Base-by-base conservation (phyloP, 129 eudicot species). In the Ambrosia trifida region DNA sequence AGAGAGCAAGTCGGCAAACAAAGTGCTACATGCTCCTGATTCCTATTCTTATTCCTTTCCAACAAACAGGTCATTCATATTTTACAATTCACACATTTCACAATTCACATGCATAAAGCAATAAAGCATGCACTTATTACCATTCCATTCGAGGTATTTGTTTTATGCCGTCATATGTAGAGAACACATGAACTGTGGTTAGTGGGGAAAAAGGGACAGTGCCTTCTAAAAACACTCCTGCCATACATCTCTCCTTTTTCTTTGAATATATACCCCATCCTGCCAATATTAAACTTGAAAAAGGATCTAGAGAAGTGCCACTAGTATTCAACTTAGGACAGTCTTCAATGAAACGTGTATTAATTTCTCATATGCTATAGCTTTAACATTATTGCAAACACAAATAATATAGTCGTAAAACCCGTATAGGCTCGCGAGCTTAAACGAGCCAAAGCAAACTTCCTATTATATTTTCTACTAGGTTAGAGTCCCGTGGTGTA, bases 31-130 rank as follows among this genome's bases (percentile, higher is more conserved):
- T 8, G 32, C 14, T 45, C 14, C 32, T 62, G 78, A 47, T 62
- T 61, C 70, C 11, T 12, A 64, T 74, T 52, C 65, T 40, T 17
- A 17, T 75, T 12, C 32, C 20, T 59, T 46, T 46, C 20, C 24
- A 62, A 72, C 14, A 79, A 64, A 47, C 1, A 35, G 57, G 63
- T 44, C 14, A 66, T 43, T 46, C 9, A 12, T 9, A 13, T 35
- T 61, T 6, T 4, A 14, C 35, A 24, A 24, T 24, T 24, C 28
- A 24, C 28, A 24, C 28, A 24, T 24, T 24, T 56, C 44, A 72
- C 14, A 7, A 11, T 60, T 16, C 10, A 8, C 20, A 72, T 60
- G 11, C 47, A 31, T 60, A 73, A 59, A 62, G 49, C 63, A 35
- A 24, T 24, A 24, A 24, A 24, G 41, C 76, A 58, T 73, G 70